A percentile compares a stretch with the other conserved stretches of the same genome.
These are phyloP conservation scores for Raddia guianensis DNA, from an alignment of 176 grass and related monocot species.

Conservation along the genomic window DNA sequence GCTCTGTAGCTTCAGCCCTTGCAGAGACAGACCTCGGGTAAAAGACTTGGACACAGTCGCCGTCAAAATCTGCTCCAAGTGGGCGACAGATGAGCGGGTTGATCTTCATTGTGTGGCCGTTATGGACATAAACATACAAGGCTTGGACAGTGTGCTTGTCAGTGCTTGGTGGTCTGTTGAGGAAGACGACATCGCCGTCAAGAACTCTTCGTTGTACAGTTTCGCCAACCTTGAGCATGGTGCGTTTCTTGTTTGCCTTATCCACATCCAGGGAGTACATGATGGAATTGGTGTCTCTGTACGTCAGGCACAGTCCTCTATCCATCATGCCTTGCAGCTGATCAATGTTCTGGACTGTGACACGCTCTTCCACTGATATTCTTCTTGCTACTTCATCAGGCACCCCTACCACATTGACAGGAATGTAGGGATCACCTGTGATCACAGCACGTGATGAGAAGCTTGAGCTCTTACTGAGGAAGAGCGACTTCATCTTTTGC, in stretches of 20 bases:
- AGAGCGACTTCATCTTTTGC: slow-evolving; percentile 63
- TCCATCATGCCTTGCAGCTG: slow-evolving; percentile 54
- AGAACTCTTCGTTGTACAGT: slow-evolving; percentile 56
- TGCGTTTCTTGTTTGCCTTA: slow-evolving; percentile 43
- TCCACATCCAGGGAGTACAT: slow-evolving; percentile 48
- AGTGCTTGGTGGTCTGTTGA: slow-evolving; percentile 69
- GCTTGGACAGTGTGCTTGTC: slow-evolving; percentile 63
- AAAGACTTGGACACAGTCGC: slow-evolving; percentile 72
- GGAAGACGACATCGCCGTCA: slow-evolving; percentile 63
- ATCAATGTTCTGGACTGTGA: slow-evolving; percentile 55
- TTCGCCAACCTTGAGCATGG: slow-evolving; percentile 55
- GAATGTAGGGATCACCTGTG: slow-evolving; percentile 72
- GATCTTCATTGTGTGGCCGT: slow-evolving; percentile 63
- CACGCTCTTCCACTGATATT: slow-evolving; percentile 59
- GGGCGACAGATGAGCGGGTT: slow-evolving; percentile 70
- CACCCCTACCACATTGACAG: slow-evolving; percentile 52
- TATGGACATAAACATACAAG: slow-evolving; percentile 57
- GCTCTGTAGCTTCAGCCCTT: slow-evolving; percentile 61
- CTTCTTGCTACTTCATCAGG: slow-evolving; percentile 61
- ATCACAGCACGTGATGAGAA: slow-evolving; percentile 63
- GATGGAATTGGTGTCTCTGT: slow-evolving; percentile 46
- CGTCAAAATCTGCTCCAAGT: slow-evolving; percentile 76
- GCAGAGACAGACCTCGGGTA: slow-evolving; percentile 65
- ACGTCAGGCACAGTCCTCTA: slow-evolving; percentile 52
- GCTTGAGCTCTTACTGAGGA: slow-evolving; percentile 69